phyloP scores from a whole-genome alignment of 2,329 filamentous ascomycete species.

The Scopulariopsis brevicaulis region DNA sequence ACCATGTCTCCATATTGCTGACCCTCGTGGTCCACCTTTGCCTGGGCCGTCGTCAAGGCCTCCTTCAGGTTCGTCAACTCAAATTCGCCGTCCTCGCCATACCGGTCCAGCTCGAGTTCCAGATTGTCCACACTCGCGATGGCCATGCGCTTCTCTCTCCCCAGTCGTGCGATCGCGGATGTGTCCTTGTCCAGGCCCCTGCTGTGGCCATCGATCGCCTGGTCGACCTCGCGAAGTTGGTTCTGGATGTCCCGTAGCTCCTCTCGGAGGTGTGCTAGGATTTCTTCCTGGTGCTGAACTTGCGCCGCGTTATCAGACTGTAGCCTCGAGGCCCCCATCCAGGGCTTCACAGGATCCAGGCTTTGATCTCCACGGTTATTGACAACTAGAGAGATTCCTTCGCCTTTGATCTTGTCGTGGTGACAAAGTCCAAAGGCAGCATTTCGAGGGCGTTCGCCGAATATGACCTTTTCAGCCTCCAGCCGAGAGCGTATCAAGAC shows the following conservation, averaged over 20 bases:
- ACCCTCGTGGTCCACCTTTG: constrained; percentile 34
- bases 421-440: constrained; percentile 63
- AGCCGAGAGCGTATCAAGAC: constrained; percentile 60
- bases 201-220: not conserved
- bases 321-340: constrained; percentile 55
- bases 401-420: constrained; percentile 45
- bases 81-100: constrained; percentile 49
- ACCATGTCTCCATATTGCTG: constrained; percentile 40
- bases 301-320: constrained; percentile 63
- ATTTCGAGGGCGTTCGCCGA: constrained; percentile 50
- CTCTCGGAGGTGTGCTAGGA: constrained; percentile 37
- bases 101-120: constrained; percentile 50
- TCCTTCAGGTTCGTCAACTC: constrained; percentile 46
- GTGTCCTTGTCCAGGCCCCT: constrained; percentile 20
- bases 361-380: constrained; percentile 26
- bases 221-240: constrained; percentile 28
- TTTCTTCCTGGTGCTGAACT: constrained; percentile 39
- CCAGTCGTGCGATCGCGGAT: constrained; percentile 22
- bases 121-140: constrained; percentile 44
- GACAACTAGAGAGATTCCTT: constrained; percentile 43
- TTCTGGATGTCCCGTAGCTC: constrained; percentile 42
- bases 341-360: constrained; percentile 32
- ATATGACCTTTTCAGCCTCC: constrained; percentile 60
- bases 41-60: constrained; percentile 40
- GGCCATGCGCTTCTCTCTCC: constrained; percentile 43